Conservation (phyloP, 345 rosid species). For the Anastatica hierochuntica region DNA sequence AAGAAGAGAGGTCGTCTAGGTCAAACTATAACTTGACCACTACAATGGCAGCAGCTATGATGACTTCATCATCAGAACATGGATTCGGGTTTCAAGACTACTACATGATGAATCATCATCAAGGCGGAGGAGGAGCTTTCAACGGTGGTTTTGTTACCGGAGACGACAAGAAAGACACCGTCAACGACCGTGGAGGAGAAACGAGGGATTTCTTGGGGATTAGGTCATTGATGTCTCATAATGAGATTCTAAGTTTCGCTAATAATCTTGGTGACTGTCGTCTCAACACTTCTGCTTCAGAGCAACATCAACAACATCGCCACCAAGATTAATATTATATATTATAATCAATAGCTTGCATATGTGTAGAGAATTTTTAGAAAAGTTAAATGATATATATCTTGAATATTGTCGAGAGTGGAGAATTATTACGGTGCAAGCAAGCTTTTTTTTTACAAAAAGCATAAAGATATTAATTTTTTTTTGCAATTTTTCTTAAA, state of each 20-base stretch:
- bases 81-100: constrained; percentile 22
- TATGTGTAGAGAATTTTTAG: constrained; percentile 17
- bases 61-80: constrained; percentile 19
- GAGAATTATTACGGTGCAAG: background rate
- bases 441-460: background rate
- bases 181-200: constrained; percentile 48
- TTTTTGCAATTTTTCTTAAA: too few relatives aligned
- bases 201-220: constrained; percentile 89
- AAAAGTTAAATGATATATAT: background rate
- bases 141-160: constrained; percentile 11
- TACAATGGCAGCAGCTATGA: constrained; percentile 23
- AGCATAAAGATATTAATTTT: too few relatives aligned
- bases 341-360: background rate
- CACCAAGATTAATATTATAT: constrained; percentile 6
- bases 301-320: constrained; percentile 11
- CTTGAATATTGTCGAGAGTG: background rate
- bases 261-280: constrained; percentile 47
- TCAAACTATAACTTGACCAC: constrained; percentile 13
- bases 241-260: constrained; percentile 56
- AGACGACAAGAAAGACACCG: constrained; percentile 14
- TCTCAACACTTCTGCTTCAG: constrained; percentile 27
- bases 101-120: constrained; percentile 19
- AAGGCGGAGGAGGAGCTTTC: constrained; percentile 36
- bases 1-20: constrained; percentile 18
- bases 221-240: constrained; percentile 49